Base-by-base conservation (phyloP, 2,329 filamentous ascomycete species). In the Aschersonia sp. region DNA sequence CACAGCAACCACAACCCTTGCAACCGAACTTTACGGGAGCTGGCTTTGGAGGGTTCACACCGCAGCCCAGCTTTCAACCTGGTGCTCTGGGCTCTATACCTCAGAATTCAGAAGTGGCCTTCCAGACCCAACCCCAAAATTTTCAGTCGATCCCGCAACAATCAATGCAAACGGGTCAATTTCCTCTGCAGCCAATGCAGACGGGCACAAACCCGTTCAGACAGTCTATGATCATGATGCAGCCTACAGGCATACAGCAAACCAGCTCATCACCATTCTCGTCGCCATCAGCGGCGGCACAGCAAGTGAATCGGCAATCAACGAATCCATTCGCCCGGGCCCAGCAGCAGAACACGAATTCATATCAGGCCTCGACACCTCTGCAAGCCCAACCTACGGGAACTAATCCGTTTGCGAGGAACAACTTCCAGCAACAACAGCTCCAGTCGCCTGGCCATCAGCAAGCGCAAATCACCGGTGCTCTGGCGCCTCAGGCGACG, bases 291-390 rank as follows among this genome's bases (percentile, higher is more conserved):
- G 61, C 66, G 32, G 60, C 70, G n/a, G 60, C 68, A 30, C 54
- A 52, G 59, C 66, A 49, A 59, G 71, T 56, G 51, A 65, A 63
- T 47, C 77, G 80, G 32, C 82, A 86, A 58, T 82, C 83, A 32
- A 94, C 87, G 4, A 95, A 94, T 57, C 88, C 88, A 0, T 94
- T 97, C 61, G 85, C 89, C 5, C 85, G 87, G 4, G 65, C 69
- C n/a, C 66, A 69, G 48, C 59, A 58, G 43, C 49, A 58, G 35
- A 41, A 59, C 47, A 59, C 22, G 22, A 22, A 4, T 22, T 58
- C 8, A 60, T 59, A 22, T 41, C 58, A 56, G 40, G 49, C 55
- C 11, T 53, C 52, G 51, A 53, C 65, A 4, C 66, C 71, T 5
- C 57, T 77, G 10, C 66, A 72, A 49, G 60, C 75, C 3, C 66